Percentiles rank a stretch among this genome's conserved stretches.
Conservation (phyloP, 2,329 filamentous ascomycete genomes). For the Sclerotinia minor region DNA sequence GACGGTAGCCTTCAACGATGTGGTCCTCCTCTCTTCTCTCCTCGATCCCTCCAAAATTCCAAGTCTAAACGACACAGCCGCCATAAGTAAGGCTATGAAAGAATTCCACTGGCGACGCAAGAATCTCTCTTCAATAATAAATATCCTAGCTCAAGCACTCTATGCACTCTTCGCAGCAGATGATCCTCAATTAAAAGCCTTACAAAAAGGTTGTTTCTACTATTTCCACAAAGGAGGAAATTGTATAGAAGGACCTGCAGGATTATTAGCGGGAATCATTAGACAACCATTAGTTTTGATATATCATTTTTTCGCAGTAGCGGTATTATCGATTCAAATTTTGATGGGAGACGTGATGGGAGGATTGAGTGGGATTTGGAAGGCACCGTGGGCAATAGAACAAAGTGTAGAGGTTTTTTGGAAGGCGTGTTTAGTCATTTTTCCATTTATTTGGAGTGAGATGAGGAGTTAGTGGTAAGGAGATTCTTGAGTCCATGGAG, state of each 20-base stretch:
- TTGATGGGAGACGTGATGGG: slow-evolving; percentile 48
- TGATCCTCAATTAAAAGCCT: slow-evolving; percentile 70
- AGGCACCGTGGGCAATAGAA: slow-evolving; percentile 64
- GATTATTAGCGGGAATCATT: slow-evolving; percentile 79
- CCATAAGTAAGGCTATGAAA: slow-evolving; percentile 64
- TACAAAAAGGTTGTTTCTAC: slow-evolving; percentile 87
- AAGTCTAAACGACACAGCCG: slow-evolving; percentile 63
- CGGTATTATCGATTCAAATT: slow-evolving; percentile 81
- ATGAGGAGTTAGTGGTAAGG: slow-evolving; percentile 42
- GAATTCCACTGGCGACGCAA: slow-evolving; percentile 88
- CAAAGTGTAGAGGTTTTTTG: slow-evolving; percentile 71
- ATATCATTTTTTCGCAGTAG: slow-evolving; percentile 93
- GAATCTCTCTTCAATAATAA: slow-evolving; percentile 80
- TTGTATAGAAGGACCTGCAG: slow-evolving; percentile 75
- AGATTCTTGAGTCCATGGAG: too few species aligned
- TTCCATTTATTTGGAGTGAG: slow-evolving; percentile 78
- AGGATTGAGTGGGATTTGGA: slow-evolving; percentile 51
- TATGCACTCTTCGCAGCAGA: slow-evolving; percentile 90
- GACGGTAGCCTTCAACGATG: slow-evolving; percentile 96
- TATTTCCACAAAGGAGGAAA: slow-evolving; percentile 80
- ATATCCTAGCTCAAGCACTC: slow-evolving; percentile 93
- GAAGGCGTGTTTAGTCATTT: slow-evolving; percentile 78
- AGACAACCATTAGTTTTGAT: slow-evolving; percentile 75
- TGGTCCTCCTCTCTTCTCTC: slow-evolving; percentile 71
- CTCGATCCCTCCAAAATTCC: slow-evolving; percentile 70